These are phyloP conservation scores for Podosphaera aphanis DNA, from an alignment of 2,329 filamentous ascomycete species.

Conservation along the genomic window DNA sequence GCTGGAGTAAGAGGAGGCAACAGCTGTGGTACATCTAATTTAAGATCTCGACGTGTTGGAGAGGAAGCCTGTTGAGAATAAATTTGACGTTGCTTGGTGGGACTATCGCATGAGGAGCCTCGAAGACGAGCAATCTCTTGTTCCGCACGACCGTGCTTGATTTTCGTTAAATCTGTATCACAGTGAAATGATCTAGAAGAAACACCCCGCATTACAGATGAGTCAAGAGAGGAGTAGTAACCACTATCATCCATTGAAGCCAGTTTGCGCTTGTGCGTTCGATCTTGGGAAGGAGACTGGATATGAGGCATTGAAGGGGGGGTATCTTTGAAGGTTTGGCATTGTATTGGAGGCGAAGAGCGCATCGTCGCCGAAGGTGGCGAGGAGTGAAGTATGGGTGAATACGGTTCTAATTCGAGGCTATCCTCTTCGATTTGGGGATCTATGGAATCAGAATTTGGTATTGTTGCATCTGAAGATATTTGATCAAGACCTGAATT, in stretches of 20 bases:
- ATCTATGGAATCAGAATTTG: slow-evolving; percentile 40
- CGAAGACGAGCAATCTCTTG: slow-evolving; percentile 87
- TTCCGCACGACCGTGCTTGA: slow-evolving; percentile 80
- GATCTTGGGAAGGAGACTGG: slow-evolving; percentile 36
- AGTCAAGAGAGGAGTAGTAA: slow-evolving; percentile 90
- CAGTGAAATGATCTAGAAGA: slow-evolving; percentile 30
- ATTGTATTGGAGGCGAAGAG: slow-evolving; percentile 70
- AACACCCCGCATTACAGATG: slow-evolving; percentile 44
- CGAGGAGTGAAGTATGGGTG: slow-evolving; percentile 37
- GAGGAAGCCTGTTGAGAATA: slow-evolving; percentile 36
- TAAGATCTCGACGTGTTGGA: slow-evolving; percentile 28
- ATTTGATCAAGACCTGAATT: slow-evolving; percentile 10
- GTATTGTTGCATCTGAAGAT: slow-evolving; percentile 58
- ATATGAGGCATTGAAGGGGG: slow-evolving; percentile 46
- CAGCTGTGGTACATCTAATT: slow-evolving; percentile 29
- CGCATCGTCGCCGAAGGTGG: slow-evolving; percentile 49
- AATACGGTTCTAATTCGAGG: slow-evolving; percentile 12
- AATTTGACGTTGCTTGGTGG: slow-evolving; percentile 39
- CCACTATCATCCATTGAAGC: slow-evolving; percentile 76
- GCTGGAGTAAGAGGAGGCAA: slow-evolving; percentile 62
- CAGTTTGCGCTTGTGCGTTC: slow-evolving; percentile 51
- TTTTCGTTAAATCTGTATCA: slow-evolving; percentile 56
- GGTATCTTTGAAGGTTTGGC: slow-evolving; percentile 34
- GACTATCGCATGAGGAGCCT: slow-evolving; percentile 81
- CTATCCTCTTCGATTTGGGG: slow-evolving; percentile 27